phyloP scores from a whole-genome alignment of 306 rosid species.

The Lathyrus aphaca region DNA sequence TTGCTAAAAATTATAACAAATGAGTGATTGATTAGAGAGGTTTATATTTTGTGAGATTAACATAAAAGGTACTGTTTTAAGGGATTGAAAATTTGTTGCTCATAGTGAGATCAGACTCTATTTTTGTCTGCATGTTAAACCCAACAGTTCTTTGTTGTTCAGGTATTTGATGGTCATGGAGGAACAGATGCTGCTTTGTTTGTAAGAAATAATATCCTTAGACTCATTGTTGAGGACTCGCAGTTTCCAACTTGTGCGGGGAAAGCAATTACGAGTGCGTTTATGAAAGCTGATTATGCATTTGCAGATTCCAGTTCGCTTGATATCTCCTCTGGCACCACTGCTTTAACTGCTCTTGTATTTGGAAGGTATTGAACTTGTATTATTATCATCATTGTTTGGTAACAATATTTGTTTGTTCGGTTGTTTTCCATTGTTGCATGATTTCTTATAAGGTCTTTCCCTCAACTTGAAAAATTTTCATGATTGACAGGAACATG shows the following conservation, averaged over 20 bases:
- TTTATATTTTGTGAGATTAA: not conserved
- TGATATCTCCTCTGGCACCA: conserved; percentile 87
- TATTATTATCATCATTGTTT: not conserved
- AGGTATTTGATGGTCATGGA: conserved; percentile 94
- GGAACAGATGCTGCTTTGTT: conserved; percentile 78
- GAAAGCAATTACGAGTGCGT: conserved; percentile 73
- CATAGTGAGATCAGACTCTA: conserved; percentile 16
- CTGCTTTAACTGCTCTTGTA: conserved; percentile 71
- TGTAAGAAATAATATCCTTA: conserved; percentile 71
- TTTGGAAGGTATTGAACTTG: conserved; percentile 59
- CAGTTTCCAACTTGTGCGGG: conserved; percentile 61
- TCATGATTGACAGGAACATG: conserved; percentile 55
- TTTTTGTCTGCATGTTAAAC: conserved; percentile 3
- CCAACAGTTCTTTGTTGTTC: conserved; percentile 20
- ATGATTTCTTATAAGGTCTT: not conserved
- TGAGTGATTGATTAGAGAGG: not conserved
- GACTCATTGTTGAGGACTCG: conserved; percentile 68
- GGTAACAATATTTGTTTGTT: not conserved
- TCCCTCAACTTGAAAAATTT: conserved; percentile 10
- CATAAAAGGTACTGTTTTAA: not conserved
- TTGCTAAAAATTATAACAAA: conserved; percentile 11
- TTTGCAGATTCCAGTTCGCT: conserved; percentile 76
- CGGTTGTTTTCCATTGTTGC: not conserved
- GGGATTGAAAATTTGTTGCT: conserved; percentile 1
- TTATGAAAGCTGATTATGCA: conserved; percentile 74